These are phyloP conservation scores for Pharus latifolius DNA, from an alignment of 176 grass and related monocot genomes.

Conservation along the genomic window DNA sequence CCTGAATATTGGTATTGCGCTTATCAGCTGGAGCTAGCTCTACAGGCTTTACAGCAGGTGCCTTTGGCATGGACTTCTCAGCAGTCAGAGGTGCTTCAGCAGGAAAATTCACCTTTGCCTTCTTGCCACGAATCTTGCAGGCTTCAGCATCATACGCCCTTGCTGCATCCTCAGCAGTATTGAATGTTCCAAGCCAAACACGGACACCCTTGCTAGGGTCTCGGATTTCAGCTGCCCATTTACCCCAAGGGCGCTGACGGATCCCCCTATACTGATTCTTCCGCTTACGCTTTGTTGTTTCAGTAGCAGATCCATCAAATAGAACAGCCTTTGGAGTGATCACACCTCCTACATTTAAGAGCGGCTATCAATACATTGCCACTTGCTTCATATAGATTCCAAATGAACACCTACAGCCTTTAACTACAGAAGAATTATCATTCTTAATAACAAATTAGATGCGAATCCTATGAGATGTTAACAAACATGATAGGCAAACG, in stretches of 20 bases:
- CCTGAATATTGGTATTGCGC: neutral
- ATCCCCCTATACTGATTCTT: constrained; percentile 48
- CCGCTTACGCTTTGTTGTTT: constrained; percentile 5
- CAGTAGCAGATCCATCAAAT: neutral
- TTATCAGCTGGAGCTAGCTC: neutral
- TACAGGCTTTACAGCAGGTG: neutral
- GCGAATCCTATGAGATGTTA: neutral
- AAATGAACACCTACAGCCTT: neutral
- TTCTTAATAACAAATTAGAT: neutral
- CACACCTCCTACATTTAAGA: neutral
- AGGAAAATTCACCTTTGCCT: constrained; percentile 54
- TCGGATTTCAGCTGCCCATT: constrained; percentile 50
- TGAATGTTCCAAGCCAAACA: constrained; percentile 43
- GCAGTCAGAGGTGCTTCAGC: neutral
- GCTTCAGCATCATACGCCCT: constrained; percentile 44
- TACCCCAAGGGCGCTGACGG: constrained; percentile 39
- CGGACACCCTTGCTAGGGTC: constrained; percentile 41
- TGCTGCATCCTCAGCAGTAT: constrained; percentile 42
- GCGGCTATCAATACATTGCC: neutral
- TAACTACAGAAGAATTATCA: neutral
- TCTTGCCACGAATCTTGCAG: constrained; percentile 33
- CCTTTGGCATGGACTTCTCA: neutral
- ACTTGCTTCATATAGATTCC: neutral
- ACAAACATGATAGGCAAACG: too few relatives aligned
- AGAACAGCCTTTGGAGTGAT: neutral